Percentiles rank a stretch among this genome's conserved stretches.
Conservation (phyloP, 1,139 yeast species). For the Candida anutae region DNA sequence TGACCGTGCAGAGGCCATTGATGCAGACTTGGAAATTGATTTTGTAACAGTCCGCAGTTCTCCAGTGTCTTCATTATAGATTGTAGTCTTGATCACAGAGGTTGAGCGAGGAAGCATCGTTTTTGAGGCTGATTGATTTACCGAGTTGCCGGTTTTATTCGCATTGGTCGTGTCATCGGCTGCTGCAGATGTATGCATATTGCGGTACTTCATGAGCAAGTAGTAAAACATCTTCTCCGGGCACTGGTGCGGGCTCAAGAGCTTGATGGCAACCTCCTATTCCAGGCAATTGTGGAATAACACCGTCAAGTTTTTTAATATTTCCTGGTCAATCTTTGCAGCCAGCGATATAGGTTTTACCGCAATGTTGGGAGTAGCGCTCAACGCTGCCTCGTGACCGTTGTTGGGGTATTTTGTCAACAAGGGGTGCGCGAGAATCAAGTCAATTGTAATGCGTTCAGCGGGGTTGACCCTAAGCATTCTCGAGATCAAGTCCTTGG, state of each 20-base stretch:
- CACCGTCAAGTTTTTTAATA: conserved; percentile 76
- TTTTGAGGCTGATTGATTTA: conserved; percentile 10
- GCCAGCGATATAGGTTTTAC: conserved; percentile 43
- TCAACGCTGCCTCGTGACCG: conserved; percentile 11
- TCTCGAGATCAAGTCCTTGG: conserved; percentile 73
- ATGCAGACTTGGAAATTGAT: conserved; percentile 15
- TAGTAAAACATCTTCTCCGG: conserved; percentile 90
- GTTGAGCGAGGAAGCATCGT: conserved; percentile 35
- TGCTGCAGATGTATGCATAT: conserved; percentile 44
- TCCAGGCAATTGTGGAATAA: conserved; percentile 84
- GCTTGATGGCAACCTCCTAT: conserved; percentile 48
- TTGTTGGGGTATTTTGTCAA: conserved; percentile 58
- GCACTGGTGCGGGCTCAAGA: conserved; percentile 53
- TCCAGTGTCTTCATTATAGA: conserved; percentile 21
- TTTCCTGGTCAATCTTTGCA: conserved; percentile 69
- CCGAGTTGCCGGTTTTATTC: conserved; percentile 8
- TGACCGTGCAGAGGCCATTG: conserved; percentile 14
- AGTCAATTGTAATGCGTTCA: conserved; percentile 66
- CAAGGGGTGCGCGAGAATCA: conserved; percentile 73
- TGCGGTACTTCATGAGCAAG: conserved; percentile 72
- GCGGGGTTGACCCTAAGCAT: conserved; percentile 80
- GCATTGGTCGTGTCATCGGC: conserved; percentile 15
- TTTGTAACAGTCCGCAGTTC: conserved; percentile 18
- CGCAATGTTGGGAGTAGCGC: conserved; percentile 23
- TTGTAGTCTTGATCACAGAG: conserved; percentile 40